Base-by-base conservation (phyloP, 768 basidiomycete species). In the Tremella yokohamensis region DNA sequence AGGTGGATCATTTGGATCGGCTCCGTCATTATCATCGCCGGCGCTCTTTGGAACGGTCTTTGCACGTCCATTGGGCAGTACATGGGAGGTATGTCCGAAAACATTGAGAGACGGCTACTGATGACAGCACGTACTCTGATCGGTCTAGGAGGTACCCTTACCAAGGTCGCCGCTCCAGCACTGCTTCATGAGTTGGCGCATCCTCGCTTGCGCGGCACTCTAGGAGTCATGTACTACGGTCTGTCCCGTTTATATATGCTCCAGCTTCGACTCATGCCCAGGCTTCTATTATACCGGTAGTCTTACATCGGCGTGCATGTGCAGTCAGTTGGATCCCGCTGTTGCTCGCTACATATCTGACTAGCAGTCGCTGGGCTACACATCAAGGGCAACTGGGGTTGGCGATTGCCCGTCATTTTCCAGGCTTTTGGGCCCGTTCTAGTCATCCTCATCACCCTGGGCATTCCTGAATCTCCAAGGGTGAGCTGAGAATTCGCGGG, bases 171-270 rank as follows among this genome's bases (percentile, higher is more conserved):
- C 11, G 62, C 62, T 1, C 62, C 65, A 3, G 62, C 63, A 12
- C 49, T 63, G 13, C 37, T 67, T 19, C 58, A 58, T 18, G 65
- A 67, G 44, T 58, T 67, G 34, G 63, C 65, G 11, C 65, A 67
- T 25, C 64, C 64, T 48, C 62, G 65, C 0, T 39, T 61, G 6
- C 52, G 65, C 24, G 56, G 57, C 12, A 57, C 51, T 8, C 40
- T 62, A 9, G 60, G 60, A 20, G 52, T n/a, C n/a, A 45, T n/a
- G n/a, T 45, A 45, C 42, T 45, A 45, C 15, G n/a, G n/a, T n/a
- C n/a, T n/a, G n/a, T n/a, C n/a, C n/a, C n/a, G n/a, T n/a, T n/a
- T n/a, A n/a, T n/a, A n/a, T n/a, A n/a, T n/a, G n/a, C n/a, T n/a
- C n/a, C n/a, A n/a, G n/a, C n/a, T n/a, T n/a, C n/a, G n/a, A n/a